Evolutionary conservation across 306 rosid species (phyloP).

Genomic region (Acacia melanoxylon): DNA sequence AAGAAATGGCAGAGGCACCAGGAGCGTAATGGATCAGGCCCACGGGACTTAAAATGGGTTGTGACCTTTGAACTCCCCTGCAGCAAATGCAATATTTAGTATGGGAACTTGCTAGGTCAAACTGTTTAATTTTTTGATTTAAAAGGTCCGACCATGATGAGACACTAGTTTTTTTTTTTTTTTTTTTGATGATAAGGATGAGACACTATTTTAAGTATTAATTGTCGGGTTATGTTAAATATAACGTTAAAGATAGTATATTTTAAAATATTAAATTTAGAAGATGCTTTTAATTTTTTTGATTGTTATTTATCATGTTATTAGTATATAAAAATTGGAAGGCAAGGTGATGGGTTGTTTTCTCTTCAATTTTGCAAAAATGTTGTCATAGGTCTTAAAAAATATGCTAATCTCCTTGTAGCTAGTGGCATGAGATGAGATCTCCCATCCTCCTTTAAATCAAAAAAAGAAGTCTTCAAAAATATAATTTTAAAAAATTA

Average conservation of each 20-base stretch:
- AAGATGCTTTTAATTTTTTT: too few relatives aligned
- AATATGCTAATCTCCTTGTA: too few relatives aligned
- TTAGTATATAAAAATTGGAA: background rate
- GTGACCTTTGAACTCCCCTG: background rate
- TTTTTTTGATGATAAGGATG: background rate
- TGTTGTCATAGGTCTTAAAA: background rate
- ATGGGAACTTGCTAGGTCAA: background rate
- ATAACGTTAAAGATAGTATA: too few relatives aligned
- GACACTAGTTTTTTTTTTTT: too few relatives aligned
- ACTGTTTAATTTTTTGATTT: background rate
- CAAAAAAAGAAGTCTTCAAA: too few relatives aligned
- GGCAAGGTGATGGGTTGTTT: background rate
- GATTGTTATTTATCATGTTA: background rate
- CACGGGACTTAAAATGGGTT: background rate
- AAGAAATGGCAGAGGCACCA: slow-evolving; percentile 87
- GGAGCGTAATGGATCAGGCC: slow-evolving; percentile 32
- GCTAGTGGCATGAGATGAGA: too few relatives aligned
- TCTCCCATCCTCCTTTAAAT: too few relatives aligned
- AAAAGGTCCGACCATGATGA: background rate
- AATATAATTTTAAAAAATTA: too few relatives aligned
- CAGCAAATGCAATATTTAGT: background rate
- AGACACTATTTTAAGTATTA: background rate
- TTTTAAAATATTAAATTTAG: too few relatives aligned
- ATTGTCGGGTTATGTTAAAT: too few relatives aligned
- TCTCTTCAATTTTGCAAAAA: background rate